Percentiles rank a stretch among this genome's conserved stretches.
Evolutionary conservation across 345 rosid genomes (phyloP).

Genomic region (Eucalyptus shirleyi): DNA sequence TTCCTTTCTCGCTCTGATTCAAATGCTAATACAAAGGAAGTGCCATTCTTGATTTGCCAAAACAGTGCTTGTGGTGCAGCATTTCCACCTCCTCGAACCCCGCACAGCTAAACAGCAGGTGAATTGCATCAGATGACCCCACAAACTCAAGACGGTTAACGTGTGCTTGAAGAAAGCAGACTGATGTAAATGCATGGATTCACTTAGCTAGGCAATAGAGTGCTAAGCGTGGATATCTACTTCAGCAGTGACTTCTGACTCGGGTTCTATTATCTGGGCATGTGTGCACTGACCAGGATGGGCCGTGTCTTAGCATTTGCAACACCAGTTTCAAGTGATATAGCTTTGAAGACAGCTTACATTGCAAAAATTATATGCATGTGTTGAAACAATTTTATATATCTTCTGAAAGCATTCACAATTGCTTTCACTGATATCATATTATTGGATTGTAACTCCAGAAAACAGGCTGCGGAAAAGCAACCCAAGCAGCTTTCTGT

Average conservation of each 20-base stretch:
- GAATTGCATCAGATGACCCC: neutral
- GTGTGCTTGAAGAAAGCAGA: neutral
- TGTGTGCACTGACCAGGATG: neutral
- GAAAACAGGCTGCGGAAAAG: neutral
- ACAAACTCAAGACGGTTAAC: neutral
- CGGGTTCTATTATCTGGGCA: neutral
- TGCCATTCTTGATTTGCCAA: slow-evolving; percentile 79
- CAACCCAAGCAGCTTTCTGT: neutral
- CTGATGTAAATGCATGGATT: neutral
- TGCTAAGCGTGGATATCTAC: neutral
- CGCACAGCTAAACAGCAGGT: slow-evolving; percentile 51
- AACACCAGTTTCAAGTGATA: neutral
- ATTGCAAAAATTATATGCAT: neutral
- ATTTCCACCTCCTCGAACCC: slow-evolving; percentile 98
- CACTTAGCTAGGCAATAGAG: neutral
- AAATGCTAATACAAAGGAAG: slow-evolving; percentile 72
- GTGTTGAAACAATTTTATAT: neutral
- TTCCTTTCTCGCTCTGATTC: slow-evolving; percentile 88
- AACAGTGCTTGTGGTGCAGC: slow-evolving; percentile 91
- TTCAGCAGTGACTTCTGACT: neutral
- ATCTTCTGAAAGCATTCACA: neutral
- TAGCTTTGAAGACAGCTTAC: neutral
- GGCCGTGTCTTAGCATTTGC: neutral
- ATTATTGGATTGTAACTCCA: neutral
- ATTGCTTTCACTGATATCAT: neutral